Base-by-base conservation (phyloP, 2,329 filamentous ascomycete species). In the Verticillium dahliae region DNA sequence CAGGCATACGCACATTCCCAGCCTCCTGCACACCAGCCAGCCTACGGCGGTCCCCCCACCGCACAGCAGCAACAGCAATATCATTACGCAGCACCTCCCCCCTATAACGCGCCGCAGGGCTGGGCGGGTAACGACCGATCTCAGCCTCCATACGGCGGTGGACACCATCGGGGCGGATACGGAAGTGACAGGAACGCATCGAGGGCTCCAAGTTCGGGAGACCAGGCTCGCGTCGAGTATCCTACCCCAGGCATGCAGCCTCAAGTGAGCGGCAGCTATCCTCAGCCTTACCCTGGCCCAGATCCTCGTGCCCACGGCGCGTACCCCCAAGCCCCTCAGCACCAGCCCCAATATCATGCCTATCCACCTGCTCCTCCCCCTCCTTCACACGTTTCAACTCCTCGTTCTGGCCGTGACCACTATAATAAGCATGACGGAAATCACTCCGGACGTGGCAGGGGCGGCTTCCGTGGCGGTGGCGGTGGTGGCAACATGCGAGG, bases 1-100 rank as follows among this genome's bases (percentile, higher is more conserved):
- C 85, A 86, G 67, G 71, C 77, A 9, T 87, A 85, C 62, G 72
- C 72, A 37, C 69, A 73, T 55, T 61, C 75, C 31, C 67, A 67
- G 5, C 67, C 63, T 50, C 69, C 69, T 38, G 60, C 74, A 13
- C 80, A 80, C 63, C 79, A 79, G 59, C 74, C 78, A 41, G 71
- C 76, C 14, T 82, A 82, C 64, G 72, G 72, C 13, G 70, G 75
- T 54, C 73, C 76, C 34, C 54, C 54, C 15, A 6, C 27, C 34
- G 75, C 76, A 60, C 71, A 72, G 39, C 77, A 76, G 56, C 66
- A 66, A 39, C 78, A 78, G 41, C 65, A 65, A 11, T 68, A 71
- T 39, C 71, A 73, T 4, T 78, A 78, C 64, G 73, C 72, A 58
- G 69, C 69, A 10, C 73, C 73, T 50, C 71, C 74, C 54, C 72